Conservation (phyloP, 2,329 filamentous ascomycete species). For the Blastomyces emzantsi region DNA sequence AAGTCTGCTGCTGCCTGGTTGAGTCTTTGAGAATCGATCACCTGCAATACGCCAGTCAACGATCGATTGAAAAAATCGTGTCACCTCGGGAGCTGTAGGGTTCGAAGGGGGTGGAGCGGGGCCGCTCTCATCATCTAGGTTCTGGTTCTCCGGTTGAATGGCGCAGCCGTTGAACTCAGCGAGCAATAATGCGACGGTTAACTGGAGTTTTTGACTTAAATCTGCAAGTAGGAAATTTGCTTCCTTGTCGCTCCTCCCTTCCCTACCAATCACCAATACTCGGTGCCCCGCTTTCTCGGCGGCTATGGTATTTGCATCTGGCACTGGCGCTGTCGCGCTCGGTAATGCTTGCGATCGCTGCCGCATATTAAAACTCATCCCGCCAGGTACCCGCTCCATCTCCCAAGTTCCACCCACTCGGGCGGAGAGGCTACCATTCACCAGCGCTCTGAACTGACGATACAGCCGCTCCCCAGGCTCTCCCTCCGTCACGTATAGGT, state of each 20-base stretch:
- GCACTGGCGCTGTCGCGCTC: neutral
- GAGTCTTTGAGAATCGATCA: constrained; percentile 4
- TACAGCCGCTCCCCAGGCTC: constrained; percentile 12
- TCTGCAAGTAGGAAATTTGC: neutral
- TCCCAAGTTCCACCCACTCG: constrained; percentile 11
- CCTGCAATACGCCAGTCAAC: constrained; percentile 2
- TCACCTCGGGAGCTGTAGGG: neutral
- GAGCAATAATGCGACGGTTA: neutral
- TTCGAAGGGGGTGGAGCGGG: neutral
- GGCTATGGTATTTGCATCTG: neutral
- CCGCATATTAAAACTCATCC: constrained; percentile 11
- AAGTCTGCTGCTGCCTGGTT: neutral
- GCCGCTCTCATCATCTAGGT: neutral
- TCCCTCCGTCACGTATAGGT: constrained; percentile 10
- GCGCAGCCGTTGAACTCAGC: neutral
- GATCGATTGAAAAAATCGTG: constrained; percentile 1
- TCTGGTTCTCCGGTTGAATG: neutral
- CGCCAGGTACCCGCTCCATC: constrained; percentile 8
- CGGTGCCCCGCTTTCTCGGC: neutral
- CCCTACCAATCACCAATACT: neutral
- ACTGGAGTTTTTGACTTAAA: constrained; percentile 1
- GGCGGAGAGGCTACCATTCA: constrained; percentile 8
- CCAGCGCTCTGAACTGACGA: constrained; percentile 8
- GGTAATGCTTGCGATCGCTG: constrained; percentile 6
- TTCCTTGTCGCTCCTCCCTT: neutral